Evolutionary conservation across 2,329 filamentous ascomycete species (phyloP).

Genomic region (Scopulariopsis brevicaulis): DNA sequence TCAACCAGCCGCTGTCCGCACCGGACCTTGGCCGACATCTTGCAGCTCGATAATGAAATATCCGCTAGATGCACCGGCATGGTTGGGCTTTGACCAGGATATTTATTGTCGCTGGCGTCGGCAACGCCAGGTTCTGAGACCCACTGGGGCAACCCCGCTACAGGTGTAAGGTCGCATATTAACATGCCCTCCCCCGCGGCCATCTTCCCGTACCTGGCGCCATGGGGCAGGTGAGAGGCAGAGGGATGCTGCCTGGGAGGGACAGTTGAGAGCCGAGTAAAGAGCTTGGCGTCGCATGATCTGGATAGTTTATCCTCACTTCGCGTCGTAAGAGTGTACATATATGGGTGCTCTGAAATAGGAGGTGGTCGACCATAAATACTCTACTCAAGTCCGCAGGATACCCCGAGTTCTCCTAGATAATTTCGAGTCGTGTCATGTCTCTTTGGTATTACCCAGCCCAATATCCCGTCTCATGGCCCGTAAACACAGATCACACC

Average conservation of each 20-base stretch:
- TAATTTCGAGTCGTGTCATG: neutral
- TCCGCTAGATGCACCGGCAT: neutral
- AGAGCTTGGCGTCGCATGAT: neutral
- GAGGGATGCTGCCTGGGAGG: neutral
- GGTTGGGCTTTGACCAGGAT: neutral
- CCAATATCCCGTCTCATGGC: neutral
- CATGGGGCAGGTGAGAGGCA: neutral
- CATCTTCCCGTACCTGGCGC: too few species aligned
- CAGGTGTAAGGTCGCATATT: neutral
- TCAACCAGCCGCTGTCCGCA: neutral
- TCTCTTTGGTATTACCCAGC: neutral
- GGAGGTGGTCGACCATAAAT: neutral
- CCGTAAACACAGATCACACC: too few species aligned
- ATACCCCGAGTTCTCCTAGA: neutral
- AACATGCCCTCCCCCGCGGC: neutral
- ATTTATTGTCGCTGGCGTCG: neutral
- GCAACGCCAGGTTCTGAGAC: neutral
- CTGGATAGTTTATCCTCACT: neutral
- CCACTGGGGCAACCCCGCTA: neutral
- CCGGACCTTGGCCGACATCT: neutral
- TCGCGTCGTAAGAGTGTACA: too few species aligned
- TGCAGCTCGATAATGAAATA: neutral
- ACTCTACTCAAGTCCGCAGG: neutral
- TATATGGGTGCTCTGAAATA: neutral
- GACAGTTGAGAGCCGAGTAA: neutral